Evolutionary conservation across 2,329 filamentous ascomycete genomes (phyloP).

Genomic region (Amylocarpus encephaloides): DNA sequence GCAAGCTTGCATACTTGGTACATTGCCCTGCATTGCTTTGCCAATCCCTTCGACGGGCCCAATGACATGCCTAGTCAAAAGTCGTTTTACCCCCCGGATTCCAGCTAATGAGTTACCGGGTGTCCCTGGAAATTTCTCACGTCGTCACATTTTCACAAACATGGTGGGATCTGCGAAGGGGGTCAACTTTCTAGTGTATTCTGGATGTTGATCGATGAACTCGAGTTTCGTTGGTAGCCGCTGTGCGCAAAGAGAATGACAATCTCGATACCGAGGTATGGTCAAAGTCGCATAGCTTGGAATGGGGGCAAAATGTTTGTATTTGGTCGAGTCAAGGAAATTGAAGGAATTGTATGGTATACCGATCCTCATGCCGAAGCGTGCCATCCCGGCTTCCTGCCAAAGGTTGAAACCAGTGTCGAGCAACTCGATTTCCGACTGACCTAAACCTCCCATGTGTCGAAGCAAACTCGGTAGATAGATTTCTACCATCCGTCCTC

Average conservation of each 20-base stretch:
- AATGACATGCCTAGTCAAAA: background rate
- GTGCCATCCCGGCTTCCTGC: background rate
- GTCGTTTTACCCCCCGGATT: slow-evolving; percentile 8
- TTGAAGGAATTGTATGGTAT: too few relatives aligned
- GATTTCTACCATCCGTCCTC: slow-evolving; percentile 22
- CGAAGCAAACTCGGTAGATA: background rate
- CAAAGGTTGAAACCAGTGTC: background rate
- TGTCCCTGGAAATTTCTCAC: slow-evolving; percentile 18
- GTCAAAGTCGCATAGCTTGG: too few relatives aligned
- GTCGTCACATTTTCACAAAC: background rate
- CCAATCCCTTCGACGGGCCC: background rate
- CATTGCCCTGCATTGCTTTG: too few relatives aligned
- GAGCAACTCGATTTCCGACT: too few relatives aligned
- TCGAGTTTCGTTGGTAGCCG: background rate
- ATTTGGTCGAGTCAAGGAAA: too few relatives aligned
- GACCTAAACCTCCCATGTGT: background rate
- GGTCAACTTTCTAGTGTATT: background rate
- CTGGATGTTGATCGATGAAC: too few relatives aligned
- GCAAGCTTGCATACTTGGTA: too few relatives aligned
- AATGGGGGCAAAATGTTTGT: too few relatives aligned
- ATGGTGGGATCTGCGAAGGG: slow-evolving; percentile 16
- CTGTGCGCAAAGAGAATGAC: background rate
- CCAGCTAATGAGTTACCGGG: slow-evolving; percentile 16
- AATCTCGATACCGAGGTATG: background rate
- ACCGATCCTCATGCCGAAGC: too few relatives aligned